These are phyloP conservation scores for Eimeria praecox DNA, from an alignment of 169 alveolate species.

Conservation along the genomic window DNA sequence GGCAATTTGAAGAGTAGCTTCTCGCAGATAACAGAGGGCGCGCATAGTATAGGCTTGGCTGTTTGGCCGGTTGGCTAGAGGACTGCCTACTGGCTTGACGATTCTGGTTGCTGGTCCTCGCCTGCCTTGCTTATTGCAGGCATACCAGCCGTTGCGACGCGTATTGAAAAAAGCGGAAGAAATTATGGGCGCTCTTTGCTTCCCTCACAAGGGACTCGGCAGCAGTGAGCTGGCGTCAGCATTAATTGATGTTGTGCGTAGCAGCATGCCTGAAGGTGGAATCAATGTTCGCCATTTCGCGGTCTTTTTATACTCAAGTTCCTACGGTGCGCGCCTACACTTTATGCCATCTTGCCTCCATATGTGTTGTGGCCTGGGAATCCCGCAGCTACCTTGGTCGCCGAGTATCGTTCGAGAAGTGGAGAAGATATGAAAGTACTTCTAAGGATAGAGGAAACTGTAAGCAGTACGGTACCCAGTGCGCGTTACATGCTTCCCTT, in stretches of 20 bases:
- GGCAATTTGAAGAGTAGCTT: background rate
- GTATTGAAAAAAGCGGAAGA: background rate
- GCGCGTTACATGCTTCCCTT: background rate
- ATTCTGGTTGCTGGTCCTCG: no score
- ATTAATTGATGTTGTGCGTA: background rate
- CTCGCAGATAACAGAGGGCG: background rate
- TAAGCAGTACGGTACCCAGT: background rate
- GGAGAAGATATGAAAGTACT: background rate
- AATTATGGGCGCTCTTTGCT: background rate
- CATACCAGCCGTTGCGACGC: background rate
- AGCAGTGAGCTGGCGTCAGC: background rate
- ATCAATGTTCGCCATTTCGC: background rate
- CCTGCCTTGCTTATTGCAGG: background rate
- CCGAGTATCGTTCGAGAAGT: background rate
- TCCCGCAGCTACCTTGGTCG: background rate
- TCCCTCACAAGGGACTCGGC: background rate
- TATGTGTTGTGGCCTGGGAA: background rate
- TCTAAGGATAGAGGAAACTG: background rate
- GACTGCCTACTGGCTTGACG: no score
- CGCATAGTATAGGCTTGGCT: background rate
- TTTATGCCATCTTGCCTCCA: background rate
- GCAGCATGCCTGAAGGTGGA: background rate
- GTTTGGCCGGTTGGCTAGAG: background rate
- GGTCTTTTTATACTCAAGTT: background rate
- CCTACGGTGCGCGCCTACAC: background rate